phyloP scores from a whole-genome alignment of 805 yeast genomes.

The Yarrowia deformans region DNA sequence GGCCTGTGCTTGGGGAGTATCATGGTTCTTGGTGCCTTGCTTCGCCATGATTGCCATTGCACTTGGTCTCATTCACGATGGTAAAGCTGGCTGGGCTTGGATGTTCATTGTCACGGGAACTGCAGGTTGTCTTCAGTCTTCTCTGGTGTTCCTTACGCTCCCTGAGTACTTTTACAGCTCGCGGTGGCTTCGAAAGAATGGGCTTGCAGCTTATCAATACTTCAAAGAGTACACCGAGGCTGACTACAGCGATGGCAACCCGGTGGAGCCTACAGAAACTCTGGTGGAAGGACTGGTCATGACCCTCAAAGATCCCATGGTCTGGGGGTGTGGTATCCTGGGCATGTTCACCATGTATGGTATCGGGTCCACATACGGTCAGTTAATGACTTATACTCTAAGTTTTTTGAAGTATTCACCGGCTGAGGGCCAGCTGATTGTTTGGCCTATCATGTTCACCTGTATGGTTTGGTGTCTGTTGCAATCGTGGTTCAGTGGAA shows the following conservation, averaged over 20 bases:
- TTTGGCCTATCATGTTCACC: conserved; percentile 8
- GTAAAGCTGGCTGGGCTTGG: conserved; percentile 19
- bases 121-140: conserved; percentile 1
- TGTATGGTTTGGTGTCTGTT: conserved; percentile 16
- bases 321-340: not conserved
- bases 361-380: not conserved
- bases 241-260: not conserved
- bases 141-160: not conserved
- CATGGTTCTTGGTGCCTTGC: conserved; percentile 19
- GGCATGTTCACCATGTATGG: conserved; percentile 12
- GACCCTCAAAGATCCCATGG: conserved; percentile 8
- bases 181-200: not conserved
- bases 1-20: conserved; percentile 18
- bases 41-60: conserved; percentile 22
- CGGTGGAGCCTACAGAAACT: conserved; percentile 9
- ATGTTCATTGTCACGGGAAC: conserved; percentile 19
- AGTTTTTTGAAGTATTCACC: not conserved
- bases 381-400: not conserved
- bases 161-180: conserved; percentile 7
- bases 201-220: not conserved
- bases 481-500: conserved; percentile 5
- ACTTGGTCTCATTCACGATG: conserved; percentile 16
- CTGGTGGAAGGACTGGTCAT: not conserved
- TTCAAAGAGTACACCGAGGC: conserved; percentile 13
- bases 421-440: conserved; percentile 2